Percentiles rank a stretch among this genome's conserved stretches.
phyloP scores from a whole-genome alignment of 768 basidiomycete species.

The Suillus weaverae region DNA sequence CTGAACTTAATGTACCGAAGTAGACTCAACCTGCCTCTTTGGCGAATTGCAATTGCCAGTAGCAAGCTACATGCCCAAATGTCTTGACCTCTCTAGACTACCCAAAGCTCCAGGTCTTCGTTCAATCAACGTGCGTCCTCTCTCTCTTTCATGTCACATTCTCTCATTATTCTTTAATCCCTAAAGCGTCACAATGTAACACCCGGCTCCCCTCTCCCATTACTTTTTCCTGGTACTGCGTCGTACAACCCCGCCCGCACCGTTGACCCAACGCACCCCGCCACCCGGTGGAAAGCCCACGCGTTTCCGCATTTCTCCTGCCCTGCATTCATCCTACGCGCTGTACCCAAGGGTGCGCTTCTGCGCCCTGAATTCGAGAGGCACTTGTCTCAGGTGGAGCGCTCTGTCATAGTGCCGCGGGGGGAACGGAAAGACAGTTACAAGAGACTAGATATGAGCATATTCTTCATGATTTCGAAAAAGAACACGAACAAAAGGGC shows the following conservation, averaged over 20 bases:
- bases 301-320: constrained; percentile 5
- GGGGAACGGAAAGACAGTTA: background rate
- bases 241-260: background rate
- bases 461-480: constrained; percentile 9
- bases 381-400: background rate
- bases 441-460: constrained; percentile 2
- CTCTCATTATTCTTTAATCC: no score
- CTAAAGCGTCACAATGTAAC: constrained; percentile 1
- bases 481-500: constrained; percentile 10
- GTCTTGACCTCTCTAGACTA: constrained; percentile 15
- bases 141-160: background rate
- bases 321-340: constrained; percentile 5
- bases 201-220: constrained; percentile 9
- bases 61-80: constrained; percentile 11
- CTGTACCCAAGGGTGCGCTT: constrained; percentile 10
- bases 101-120: constrained; percentile 11
- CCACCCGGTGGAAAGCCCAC: background rate
- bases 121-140: background rate
- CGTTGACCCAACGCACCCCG: constrained; percentile 8
- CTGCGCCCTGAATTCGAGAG: background rate
- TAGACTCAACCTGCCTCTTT: no score
- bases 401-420: background rate
- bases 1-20: no score
- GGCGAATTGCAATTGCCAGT: background rate
- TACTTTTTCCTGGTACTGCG: background rate